Base-by-base conservation (phyloP, 176 grass and related monocot species). In the Chrysopogon serrulatus region DNA sequence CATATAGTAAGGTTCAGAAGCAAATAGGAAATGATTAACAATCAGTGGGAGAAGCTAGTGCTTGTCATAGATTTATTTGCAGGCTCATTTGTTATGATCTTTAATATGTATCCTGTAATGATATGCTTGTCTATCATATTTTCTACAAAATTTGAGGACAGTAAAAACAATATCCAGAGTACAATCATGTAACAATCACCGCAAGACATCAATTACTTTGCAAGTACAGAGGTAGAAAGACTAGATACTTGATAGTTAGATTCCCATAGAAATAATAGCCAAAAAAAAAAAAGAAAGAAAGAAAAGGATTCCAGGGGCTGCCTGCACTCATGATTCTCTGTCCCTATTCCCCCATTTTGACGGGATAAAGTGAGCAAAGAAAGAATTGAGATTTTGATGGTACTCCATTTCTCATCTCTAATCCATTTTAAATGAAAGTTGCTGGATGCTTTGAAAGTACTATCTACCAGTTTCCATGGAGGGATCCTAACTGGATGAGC, bases 391-490 rank as follows among this genome's bases (percentile, higher is more conserved):
- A 79, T 73, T 79, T 49, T 62, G 32, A 47, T 18, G 53, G 17
- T 79, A 73, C 76, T 80, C n/a, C 23, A 64, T 73, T 27, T 48
- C 17, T 68, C 26, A 56, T 17, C 15, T 64, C 33, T 19, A 21
- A 11, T 57, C 65, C 11, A 54, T 56, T 70, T 57, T 54, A 27
- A 54, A 69, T 54, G 45, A 39, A 39, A 73, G 8, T 65, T 65
- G 31, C 6, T 71, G 40, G 33, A 80, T 80, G 37, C 9, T 48
- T 79, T 47, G 33, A 34, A 86, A 41, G 56, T 64, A 10, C 54
- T 86, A 12, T 61, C 68, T 74, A 84, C 32, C 23, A 75, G 60
- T 84, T 67, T 67, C 32, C 34, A 63, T 64, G 19, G 19, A 49
- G 41, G 57, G 40, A 73, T 47, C 18, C 37, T 63, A 40, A 63